Evolutionary conservation across 2,329 filamentous ascomycete genomes (phyloP).

Genomic region (Apiospora rasikravindrae): DNA sequence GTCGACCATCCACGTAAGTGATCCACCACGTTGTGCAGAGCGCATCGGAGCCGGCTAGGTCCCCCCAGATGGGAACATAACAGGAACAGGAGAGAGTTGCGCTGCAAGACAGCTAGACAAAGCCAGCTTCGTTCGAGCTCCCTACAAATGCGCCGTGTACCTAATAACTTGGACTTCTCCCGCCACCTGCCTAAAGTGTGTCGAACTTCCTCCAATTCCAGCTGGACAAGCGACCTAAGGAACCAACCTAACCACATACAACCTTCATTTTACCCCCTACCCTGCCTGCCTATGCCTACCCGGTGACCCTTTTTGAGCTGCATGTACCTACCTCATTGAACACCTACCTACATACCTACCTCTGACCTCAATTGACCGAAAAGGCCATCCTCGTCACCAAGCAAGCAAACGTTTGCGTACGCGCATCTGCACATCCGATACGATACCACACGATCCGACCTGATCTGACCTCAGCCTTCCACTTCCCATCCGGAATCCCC

Average conservation of each 20-base stretch:
- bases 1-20: slow-evolving; percentile 10
- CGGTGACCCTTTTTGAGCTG: slow-evolving; percentile 10
- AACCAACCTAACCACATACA: neutral
- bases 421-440: slow-evolving; percentile 12
- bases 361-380: slow-evolving; percentile 9
- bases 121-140: neutral
- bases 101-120: neutral
- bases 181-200: slow-evolving; percentile 13
- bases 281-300: neutral
- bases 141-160: neutral
- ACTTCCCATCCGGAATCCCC: slow-evolving; percentile 2
- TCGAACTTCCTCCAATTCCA: slow-evolving; percentile 8
- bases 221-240: neutral
- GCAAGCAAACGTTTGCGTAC: slow-evolving; percentile 10
- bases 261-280: neutral
- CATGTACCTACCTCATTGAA: neutral
- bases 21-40: neutral
- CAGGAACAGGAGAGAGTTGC: slow-evolving; percentile 9
- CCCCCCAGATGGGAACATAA: neutral
- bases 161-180: neutral
- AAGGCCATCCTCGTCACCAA: slow-evolving; percentile 1
- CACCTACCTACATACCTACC: neutral
- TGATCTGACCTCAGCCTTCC: slow-evolving; percentile 6
- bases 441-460: slow-evolving; percentile 15
- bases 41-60: neutral